A percentile compares a stretch with the other conserved stretches of the same genome.
phyloP scores from a whole-genome alignment of 768 basidiomycete genomes.

The Saitozyma sp. region DNA sequence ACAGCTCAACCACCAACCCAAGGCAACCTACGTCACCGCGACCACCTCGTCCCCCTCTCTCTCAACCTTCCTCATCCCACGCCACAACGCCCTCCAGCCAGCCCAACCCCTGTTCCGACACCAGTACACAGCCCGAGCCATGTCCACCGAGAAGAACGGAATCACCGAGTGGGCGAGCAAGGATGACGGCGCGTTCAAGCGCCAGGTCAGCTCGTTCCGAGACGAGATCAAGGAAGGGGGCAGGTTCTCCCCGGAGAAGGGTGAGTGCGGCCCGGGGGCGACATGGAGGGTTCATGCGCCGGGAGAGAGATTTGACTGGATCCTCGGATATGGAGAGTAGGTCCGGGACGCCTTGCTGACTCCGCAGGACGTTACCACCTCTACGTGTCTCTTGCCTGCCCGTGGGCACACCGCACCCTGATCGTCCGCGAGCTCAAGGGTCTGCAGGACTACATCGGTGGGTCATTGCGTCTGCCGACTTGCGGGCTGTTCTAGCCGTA shows the following conservation, averaged over 20 bases:
- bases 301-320: background rate
- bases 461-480: constrained; percentile 43
- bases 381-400: constrained; percentile 76
- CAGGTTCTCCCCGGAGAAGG: constrained; percentile 71
- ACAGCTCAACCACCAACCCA: no score
- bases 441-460: constrained; percentile 77
- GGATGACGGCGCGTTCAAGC: constrained; percentile 68
- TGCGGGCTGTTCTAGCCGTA: background rate
- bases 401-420: constrained; percentile 90
- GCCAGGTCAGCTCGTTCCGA: constrained; percentile 61
- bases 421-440: constrained; percentile 91
- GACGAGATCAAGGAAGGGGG: constrained; percentile 62
- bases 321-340: background rate
- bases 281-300: background rate
- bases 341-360: background rate
- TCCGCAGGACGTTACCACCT: constrained; percentile 82
- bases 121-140: constrained; percentile 5
- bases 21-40: no score
- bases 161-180: constrained; percentile 60
- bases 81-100: background rate
- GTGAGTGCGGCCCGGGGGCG: constrained; percentile 53
- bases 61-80: background rate
- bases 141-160: constrained; percentile 41
- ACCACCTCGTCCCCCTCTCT: background rate
- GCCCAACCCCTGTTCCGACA: background rate